Evolutionary conservation across 1,284 basidiomycete species (phyloP), one percentile per base, ranked within the genome.

Genomic region (Naganishia sp.): DNA sequence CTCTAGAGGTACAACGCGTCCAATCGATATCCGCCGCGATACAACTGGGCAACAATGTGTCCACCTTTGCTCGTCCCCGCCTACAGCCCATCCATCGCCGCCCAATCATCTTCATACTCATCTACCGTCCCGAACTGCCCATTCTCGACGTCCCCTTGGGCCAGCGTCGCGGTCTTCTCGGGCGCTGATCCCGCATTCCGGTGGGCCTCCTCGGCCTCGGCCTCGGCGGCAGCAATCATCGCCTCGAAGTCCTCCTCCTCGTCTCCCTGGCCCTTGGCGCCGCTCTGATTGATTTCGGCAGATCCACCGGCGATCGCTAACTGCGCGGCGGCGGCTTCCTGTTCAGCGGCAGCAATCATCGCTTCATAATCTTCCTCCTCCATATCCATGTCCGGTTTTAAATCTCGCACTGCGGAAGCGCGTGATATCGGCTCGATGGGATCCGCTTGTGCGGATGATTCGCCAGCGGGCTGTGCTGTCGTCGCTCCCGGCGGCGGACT

Each of bases 361-460:
- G 64, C 68, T 44, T 69, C 69, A 21, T 67, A 66, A 52, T 70
- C 68, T 50, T 44, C 61, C 13, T 66, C 70, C 21, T 68, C 81
- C 63, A 79, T 71, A 50, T 75, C 72, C 36, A 70, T 70, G 11
- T 66, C 63, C 18, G 67, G 68, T n/a, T 39, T 18, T 21, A 49
- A n/a, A 55, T 50, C 45, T 3, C 21, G 53, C 36, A 11, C 3
- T 4, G 53, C 53, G 3, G 53, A 28, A 6, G 33, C 36, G 25
- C 73, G 80, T 9, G 53, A 33, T 36, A 33, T 21, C 53, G 3
- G n/a, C 10, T 45, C 28, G 3, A 13, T 15, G 23, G 25, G 25
- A 28, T 31, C 31, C 15, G 42, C 44, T 6, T 39, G 44, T 21
- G 21, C 21, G 3, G 42, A 28, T 16, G 55, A 25, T 56, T n/a